phyloP scores from a whole-genome alignment of 2,329 filamentous ascomycete species.

The Clonostachys rhizophaga region DNA sequence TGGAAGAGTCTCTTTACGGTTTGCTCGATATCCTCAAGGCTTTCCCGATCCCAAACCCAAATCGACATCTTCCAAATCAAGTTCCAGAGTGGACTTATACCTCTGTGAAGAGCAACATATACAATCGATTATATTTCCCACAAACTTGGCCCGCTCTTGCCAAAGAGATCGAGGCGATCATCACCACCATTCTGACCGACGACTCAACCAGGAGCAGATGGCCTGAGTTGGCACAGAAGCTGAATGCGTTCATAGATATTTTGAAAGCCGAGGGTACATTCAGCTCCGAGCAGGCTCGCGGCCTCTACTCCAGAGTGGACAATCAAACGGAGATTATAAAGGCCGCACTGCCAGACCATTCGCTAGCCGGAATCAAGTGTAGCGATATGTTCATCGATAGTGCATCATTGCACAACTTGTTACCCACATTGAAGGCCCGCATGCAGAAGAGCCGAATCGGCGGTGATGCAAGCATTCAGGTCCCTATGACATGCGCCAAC shows the following conservation, averaged over 20 bases:
- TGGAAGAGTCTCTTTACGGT: slow-evolving; percentile 23
- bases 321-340: too few species aligned
- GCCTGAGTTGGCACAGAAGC: neutral
- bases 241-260: too few species aligned
- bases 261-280: neutral
- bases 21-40: slow-evolving; percentile 17
- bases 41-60: slow-evolving; percentile 11
- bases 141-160: slow-evolving; percentile 8
- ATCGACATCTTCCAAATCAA: slow-evolving; percentile 2
- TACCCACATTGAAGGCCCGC: slow-evolving; percentile 1
- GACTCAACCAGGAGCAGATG: too few species aligned
- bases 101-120: slow-evolving; percentile 9
- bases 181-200: neutral
- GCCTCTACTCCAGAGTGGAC: too few species aligned
- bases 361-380: slow-evolving; percentile 10
- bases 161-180: slow-evolving; percentile 6
- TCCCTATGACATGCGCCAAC: neutral
- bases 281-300: neutral
- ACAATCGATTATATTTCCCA: slow-evolving; percentile 11
- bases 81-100: slow-evolving; percentile 13
- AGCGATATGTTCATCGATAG: slow-evolving; percentile 2
- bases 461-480: neutral
- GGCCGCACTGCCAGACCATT: neutral
- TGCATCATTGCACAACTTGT: neutral
- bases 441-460: neutral